Evolutionary conservation across 768 basidiomycete species (phyloP), one percentile per base, ranked within the genome.

Genomic region (Rhodotorula kratochvilovae): DNA sequence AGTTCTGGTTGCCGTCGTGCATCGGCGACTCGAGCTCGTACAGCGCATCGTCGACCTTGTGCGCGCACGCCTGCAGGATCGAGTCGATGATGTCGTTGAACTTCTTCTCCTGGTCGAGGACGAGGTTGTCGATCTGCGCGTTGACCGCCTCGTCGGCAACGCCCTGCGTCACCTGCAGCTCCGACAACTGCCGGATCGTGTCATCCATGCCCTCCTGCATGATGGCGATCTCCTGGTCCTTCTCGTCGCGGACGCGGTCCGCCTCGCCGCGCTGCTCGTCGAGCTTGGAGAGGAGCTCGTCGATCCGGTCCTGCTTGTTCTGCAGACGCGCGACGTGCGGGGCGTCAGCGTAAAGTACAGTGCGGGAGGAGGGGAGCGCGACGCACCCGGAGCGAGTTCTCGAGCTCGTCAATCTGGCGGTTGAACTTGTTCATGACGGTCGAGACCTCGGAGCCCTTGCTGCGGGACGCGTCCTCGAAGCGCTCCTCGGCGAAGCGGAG

Each of bases 41-140:
- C 76, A 98, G 91, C 11, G 92, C 86, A 78, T 98, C 94, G 75
- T 99, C 96, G 35, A 99, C 89, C 81, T 98, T 98, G 76, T 93
- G 90, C 42, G 96, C 89, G 80, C 95, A 97, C 7, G 92, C 90
- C 79, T 96, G 91, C 31, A 99, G 83, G 79, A 98, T 97, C 1
- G 95, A 98, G 81, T 99, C 95, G 77, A 99, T 98, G 79, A 99
- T 94, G 77, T 92, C 86, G 81, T 99, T 98, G 75, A 99, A 84
- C 82, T 98, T 95, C 85, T 98, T 98, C 80, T 93, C 87, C 79
- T 95, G 90, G 79, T 99, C 96, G 65, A 99, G 84, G 71, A 99
- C 94, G 77, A 99, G 85, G 5, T 88, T 95, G 80, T 98, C 95
- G 77, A 99, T 93, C 80, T 98, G 92, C n/a, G 92, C 90, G 79